Percentiles rank a stretch among this genome's conserved stretches.
These are phyloP conservation scores for Penstemon barbatus DNA, from an alignment of 257 asterid species.

Conservation along the genomic window DNA sequence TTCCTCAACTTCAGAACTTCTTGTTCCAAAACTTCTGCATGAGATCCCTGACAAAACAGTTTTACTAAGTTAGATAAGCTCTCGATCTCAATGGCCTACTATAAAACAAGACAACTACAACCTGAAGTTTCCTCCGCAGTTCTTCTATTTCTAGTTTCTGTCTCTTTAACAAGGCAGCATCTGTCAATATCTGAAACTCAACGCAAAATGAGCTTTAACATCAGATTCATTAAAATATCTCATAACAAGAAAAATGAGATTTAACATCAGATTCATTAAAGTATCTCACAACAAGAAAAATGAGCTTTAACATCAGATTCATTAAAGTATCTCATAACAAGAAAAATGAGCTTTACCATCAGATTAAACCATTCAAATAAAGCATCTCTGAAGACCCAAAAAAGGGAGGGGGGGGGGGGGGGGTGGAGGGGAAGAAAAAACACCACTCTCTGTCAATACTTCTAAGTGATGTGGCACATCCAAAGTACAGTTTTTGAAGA, in stretches of 20 bases:
- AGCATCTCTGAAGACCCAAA: neutral
- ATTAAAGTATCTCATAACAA: neutral
- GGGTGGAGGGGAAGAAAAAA: too few relatives aligned
- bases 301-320: neutral
- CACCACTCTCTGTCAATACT: neutral
- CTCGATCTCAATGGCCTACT: slow-evolving; percentile 3
- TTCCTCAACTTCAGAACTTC: slow-evolving; percentile 89
- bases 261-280: neutral
- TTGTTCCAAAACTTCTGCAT: slow-evolving; percentile 85
- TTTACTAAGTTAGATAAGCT: slow-evolving; percentile 8
- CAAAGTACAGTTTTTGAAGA: neutral
- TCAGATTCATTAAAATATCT: slow-evolving; percentile 16
- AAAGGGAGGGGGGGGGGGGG: too few relatives aligned
- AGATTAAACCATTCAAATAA: neutral
- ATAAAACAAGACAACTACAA: slow-evolving; percentile 25
- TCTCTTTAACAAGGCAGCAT: slow-evolving; percentile 89
- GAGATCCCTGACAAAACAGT: slow-evolving; percentile 68
- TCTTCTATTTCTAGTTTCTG: slow-evolving; percentile 92
- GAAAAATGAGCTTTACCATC: too few relatives aligned
- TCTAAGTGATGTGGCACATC: slow-evolving; percentile 11
- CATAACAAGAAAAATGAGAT: too few relatives aligned
- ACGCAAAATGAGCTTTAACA: slow-evolving; percentile 21
- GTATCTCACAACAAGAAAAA: neutral
- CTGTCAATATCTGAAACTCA: slow-evolving; percentile 75
- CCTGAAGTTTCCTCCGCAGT: slow-evolving; percentile 87